Evolutionary conservation across 1,284 basidiomycete species (phyloP).

Genomic region (Salmacisia buchloeana): DNA sequence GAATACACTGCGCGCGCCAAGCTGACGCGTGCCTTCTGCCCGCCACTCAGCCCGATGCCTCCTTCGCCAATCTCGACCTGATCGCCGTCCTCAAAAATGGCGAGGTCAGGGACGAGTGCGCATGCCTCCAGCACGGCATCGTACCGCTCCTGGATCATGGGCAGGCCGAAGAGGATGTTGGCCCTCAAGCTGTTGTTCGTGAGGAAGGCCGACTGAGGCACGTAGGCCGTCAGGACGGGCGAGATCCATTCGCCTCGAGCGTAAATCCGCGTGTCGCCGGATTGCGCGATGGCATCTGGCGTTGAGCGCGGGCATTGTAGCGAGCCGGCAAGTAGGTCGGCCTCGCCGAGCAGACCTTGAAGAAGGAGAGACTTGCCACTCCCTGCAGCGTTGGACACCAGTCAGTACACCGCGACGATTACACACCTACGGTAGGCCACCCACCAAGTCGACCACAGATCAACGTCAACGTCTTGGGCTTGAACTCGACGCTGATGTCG

Average conservation of each 20-base stretch:
- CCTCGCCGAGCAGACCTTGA: conserved; percentile 38
- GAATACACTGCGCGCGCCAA: conserved; percentile 43
- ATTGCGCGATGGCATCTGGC: background rate
- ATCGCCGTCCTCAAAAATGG: conserved; percentile 36
- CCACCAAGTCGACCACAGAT: conserved; percentile 26
- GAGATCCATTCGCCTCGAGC: conserved; percentile 3
- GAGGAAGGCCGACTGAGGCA: conserved; percentile 38
- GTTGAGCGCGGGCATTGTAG: conserved; percentile 13
- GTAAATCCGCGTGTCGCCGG: background rate
- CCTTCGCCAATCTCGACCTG: conserved; percentile 36
- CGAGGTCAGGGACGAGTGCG: conserved; percentile 30
- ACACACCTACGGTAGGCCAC: no score
- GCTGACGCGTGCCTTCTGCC: conserved; percentile 37
- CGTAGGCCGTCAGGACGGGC: conserved; percentile 25
- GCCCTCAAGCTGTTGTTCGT: conserved; percentile 27
- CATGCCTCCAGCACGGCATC: conserved; percentile 29
- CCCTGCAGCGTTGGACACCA: conserved; percentile 21
- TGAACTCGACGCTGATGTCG: conserved; percentile 27
- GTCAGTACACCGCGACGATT: no score
- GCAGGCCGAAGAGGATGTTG: conserved; percentile 38
- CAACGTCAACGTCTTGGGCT: conserved; percentile 25
- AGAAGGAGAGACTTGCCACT: conserved; percentile 44
- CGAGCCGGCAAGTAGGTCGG: conserved; percentile 25
- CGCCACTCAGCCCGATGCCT: conserved; percentile 37
- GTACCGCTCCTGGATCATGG: conserved; percentile 33